Evolutionary conservation across 164 flowering plant genomes (phyloP), one percentile per base, ranked within the genome.

Genomic region (Kalanchoe fedtschenkoi): DNA sequence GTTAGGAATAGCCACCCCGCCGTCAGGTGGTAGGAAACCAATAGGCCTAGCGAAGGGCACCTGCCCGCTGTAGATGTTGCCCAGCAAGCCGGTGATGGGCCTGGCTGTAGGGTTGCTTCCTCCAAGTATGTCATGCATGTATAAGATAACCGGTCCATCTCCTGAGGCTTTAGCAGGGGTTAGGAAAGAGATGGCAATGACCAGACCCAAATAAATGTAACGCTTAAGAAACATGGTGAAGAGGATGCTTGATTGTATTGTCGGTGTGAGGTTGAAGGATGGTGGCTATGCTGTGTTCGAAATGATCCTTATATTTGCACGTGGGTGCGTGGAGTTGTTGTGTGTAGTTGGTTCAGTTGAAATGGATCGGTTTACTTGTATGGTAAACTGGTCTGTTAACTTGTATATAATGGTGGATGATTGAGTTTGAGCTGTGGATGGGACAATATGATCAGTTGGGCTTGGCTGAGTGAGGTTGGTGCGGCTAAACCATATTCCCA

Each of bases 41-140:
- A 86, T 66, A 1, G 86, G 88, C 74, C 78, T 81, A n/a, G 97
- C 91, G 58, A 90, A 90, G 63, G 97, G 91, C 32, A 84, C 91
- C 65, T 86, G 91, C 3, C 97, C 87, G 61, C 76, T 83, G 72
- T 90, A 88, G 44, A 90, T 86, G 78, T 76, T 90, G 8, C 95
- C 97, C 10, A 90, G 79, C 62, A 87, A 65, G 62, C 97, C 97
- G 1, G 91, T 90, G 56, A 87, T 74, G 6, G 97, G 97, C 65
- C 95, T 71, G 10, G 92, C 90, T 6, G 91, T 87, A 0, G 95
- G 92, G 70, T 58, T 83, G 54, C 77, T 90, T 8, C 92, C 89
- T 2, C 97, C 97, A 0, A 90, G 83, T 34, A 90, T 86, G 72
- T 90, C 92, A 63, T 90, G 97, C 87, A 90, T 79, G 81, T 77